Evolutionary conservation across 2,329 filamentous ascomycete genomes (phyloP).

Genomic region (Penicillium psychrosexuale): DNA sequence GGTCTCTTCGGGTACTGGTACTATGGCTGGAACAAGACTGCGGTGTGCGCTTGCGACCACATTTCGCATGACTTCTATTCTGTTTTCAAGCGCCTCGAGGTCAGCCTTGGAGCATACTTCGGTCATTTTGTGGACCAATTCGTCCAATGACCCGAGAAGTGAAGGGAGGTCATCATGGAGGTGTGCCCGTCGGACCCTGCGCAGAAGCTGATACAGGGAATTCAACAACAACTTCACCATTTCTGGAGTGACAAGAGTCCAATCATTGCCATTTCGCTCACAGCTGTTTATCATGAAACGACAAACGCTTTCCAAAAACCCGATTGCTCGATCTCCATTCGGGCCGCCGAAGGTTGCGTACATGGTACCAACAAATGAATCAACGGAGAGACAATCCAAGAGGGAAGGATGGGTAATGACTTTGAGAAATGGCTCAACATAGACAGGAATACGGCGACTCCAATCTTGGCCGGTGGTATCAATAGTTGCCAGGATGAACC

Average conservation of each 20-base stretch:
- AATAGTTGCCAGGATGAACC: conserved; percentile 6
- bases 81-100: conserved; percentile 6
- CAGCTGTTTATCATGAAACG: no score
- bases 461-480: not conserved
- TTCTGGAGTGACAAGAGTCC: not conserved
- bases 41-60: not conserved
- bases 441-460: not conserved
- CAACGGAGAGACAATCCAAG: conserved; percentile 9
- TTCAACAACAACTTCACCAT: conserved; percentile 8
- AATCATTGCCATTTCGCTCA: no score
- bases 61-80: conserved; percentile 6
- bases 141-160: not conserved
- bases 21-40: not conserved
- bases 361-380: conserved; percentile 13
- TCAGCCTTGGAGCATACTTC: conserved; percentile 2
- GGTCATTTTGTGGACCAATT: not conserved
- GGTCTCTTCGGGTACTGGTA: not conserved
- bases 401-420: conserved; percentile 12
- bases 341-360: conserved; percentile 7
- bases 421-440: conserved; percentile 9
- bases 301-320: not conserved
- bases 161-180: conserved; percentile 3
- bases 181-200: conserved; percentile 4
- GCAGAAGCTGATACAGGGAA: conserved; percentile 6
- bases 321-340: conserved; percentile 15